A percentile compares a stretch with the other conserved stretches of the same genome.
Conservation (phyloP, 768 basidiomycete species). For the Mycena crocata region DNA sequence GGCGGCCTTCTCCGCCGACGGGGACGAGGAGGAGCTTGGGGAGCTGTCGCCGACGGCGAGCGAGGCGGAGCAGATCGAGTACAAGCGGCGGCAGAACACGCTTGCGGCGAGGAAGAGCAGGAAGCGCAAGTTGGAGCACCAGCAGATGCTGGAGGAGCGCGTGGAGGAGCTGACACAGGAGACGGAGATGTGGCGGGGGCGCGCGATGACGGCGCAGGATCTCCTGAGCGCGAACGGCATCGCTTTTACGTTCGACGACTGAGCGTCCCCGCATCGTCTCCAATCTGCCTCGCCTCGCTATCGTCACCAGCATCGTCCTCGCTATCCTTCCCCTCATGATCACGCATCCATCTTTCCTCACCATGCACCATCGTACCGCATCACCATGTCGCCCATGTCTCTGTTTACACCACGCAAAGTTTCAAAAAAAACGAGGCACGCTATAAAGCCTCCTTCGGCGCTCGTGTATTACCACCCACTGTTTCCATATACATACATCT, state of each 20-base stretch:
- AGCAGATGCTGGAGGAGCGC: slow-evolving; percentile 62
- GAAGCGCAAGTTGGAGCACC: slow-evolving; percentile 74
- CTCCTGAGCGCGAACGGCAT: slow-evolving; percentile 18
- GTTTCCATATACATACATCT: background rate
- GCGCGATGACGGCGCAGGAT: slow-evolving; percentile 23
- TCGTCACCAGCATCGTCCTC: background rate
- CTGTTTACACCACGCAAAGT: background rate
- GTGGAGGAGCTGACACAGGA: slow-evolving; percentile 40
- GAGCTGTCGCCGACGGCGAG: slow-evolving; percentile 41
- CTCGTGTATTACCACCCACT: slow-evolving; percentile 21
- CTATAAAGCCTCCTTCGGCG: slow-evolving; percentile 21
- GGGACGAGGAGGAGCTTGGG: slow-evolving; percentile 49
- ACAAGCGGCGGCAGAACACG: slow-evolving; percentile 77
- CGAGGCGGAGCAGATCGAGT: slow-evolving; percentile 68
- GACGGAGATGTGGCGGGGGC: slow-evolving; percentile 18
- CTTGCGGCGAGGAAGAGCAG: slow-evolving; percentile 74
- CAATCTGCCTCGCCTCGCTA: background rate
- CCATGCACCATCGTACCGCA: too few relatives aligned
- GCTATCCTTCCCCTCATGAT: too few relatives aligned
- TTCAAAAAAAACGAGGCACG: background rate
- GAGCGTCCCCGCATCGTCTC: background rate
- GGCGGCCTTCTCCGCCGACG: slow-evolving; percentile 49
- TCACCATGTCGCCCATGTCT: too few relatives aligned
- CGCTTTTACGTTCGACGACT: slow-evolving; percentile 21
- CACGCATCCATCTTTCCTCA: too few relatives aligned